Evolutionary conservation across 495 filamentous ascomycete species (phyloP), one percentile per base, ranked within the genome.

Genomic region (Aspergillus diversus): DNA sequence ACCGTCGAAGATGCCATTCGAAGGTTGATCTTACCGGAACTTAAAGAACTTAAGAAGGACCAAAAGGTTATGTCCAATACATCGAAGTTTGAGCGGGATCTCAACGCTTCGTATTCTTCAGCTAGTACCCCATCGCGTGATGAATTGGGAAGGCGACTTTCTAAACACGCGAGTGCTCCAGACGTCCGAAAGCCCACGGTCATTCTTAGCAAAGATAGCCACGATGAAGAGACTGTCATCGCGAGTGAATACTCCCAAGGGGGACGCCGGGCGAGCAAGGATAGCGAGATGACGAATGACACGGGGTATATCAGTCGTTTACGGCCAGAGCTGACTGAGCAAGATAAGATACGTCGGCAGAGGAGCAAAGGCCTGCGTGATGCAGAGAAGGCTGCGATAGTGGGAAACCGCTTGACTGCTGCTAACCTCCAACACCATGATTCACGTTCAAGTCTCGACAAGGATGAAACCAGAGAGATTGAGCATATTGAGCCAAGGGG

Each of bases 1-100:
- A 93, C 93, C 0, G 94, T 99, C 7, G 94, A 98, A 75, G 94
- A 97, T 78, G 92, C 95, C 21, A 98, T 99, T 66, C 89, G 91
- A 54, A 86, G 93, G 49, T 79, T 98, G 53, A 97, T 98, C 54
- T 77, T 98, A 2, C 96, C 95, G 0, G 94, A 99, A 71, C 81
- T 99, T 51, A 92, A 92, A 57, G 91, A 91, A 34, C 81, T 98
- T 50, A 97, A 97, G 75, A 86, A 91, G 69, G 92, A 96, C 68
- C 91, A 96, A 71, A 92, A 89, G 63, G 80, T 83, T 39, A 83
- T 86, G 53, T 74, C 82, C 57, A 88, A 86, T 66, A 79, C 75
- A n/a, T 76, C 75, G 61, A 87, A 85, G 55, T 88, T 85, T 59
- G 88, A 90, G n/a, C 79, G 80, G 8, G 79, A 83, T 34, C 79